Conservation (phyloP, 2,329 filamentous ascomycete genomes). For the Didymosphaeria variabile region DNA sequence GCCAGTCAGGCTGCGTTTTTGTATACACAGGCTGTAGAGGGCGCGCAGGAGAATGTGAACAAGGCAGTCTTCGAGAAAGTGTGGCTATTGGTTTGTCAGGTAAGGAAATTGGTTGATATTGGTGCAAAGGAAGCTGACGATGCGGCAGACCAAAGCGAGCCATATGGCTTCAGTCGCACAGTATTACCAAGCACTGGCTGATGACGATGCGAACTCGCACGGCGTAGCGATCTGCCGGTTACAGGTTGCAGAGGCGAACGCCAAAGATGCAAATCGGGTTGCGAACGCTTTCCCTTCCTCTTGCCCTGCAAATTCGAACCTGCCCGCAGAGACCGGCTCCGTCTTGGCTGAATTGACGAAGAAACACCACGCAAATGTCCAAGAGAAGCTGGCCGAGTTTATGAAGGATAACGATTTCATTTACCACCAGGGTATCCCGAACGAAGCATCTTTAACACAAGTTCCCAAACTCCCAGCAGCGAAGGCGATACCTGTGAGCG, state of each 20-base stretch:
- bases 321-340: slow-evolving; percentile 79
- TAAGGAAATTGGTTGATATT: slow-evolving; percentile 50
- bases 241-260: slow-evolving; percentile 79
- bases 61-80: slow-evolving; percentile 94
- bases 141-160: slow-evolving; percentile 74
- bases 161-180: slow-evolving; percentile 87
- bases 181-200: slow-evolving; percentile 91
- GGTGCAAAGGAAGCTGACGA: slow-evolving; percentile 16
- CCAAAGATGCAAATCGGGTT: slow-evolving; percentile 78
- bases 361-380: slow-evolving; percentile 79
- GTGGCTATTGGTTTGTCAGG: slow-evolving; percentile 85
- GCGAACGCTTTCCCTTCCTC: slow-evolving; percentile 83
- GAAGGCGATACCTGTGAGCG: slow-evolving; percentile 95
- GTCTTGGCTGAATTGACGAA: slow-evolving; percentile 83
- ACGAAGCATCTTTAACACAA: slow-evolving; percentile 79
- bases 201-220: slow-evolving; percentile 87
- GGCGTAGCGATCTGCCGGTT: slow-evolving; percentile 85
- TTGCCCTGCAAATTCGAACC: slow-evolving; percentile 81
- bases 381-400: slow-evolving; percentile 79
- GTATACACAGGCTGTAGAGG: slow-evolving; percentile 87
- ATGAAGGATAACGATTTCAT: slow-evolving; percentile 98
- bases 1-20: slow-evolving; percentile 89
- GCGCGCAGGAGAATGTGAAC: slow-evolving; percentile 89
- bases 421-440: slow-evolving; percentile 91
- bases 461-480: slow-evolving; percentile 93